Evolutionary conservation across 257 asterid species (phyloP), one percentile per base, ranked within the genome.

Genomic region (Handroanthus guayacan): DNA sequence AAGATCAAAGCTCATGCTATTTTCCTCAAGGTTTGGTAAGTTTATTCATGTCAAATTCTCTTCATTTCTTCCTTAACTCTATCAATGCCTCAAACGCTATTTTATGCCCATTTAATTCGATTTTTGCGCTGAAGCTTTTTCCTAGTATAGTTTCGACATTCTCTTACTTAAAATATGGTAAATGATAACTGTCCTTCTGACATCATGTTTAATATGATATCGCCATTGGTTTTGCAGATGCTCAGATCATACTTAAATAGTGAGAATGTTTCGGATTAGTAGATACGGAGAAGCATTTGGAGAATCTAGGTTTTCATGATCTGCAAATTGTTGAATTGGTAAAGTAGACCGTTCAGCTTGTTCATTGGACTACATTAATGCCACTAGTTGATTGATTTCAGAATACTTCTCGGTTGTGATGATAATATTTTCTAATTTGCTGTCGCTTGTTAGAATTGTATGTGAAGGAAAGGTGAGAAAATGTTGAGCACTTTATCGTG

Each of bases 281-380:
- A 77, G 43, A 9, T 48, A 6, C 25, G 83, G 77, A 36, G 81
- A 81, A 66, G 75, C 81, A 2, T 50, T 71, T 51, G 77, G 81
- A 51, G 78, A 66, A 64, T 75, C 47, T 70, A 78, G 82, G 83
- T 66, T 75, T 65, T 20, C 64, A 34, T 60, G 81, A 66, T 74
- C 81, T 60, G 67, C 65, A 47, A 17, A 57, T n/a, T 77, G 31
- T 25, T 66, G 74, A 74, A 77, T 79, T 70, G 85, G 86, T 76
- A 72, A 73, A 66, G 67, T 56, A 31, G 18, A 73, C 47, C n/a
- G 34, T 43, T 61, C 4, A 16, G 44, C 14, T 48, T 51, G 36
- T 62, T 67, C 58, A 44, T 47, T 75, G 18, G 18, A 14, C 13
- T 31, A 10, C n/a, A 3, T 55, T 55, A 17, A 9, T 66, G 45